Conservation (phyloP, 371 early-diverging fungal species). For the Syncephalastrum contaminatum region DNA sequence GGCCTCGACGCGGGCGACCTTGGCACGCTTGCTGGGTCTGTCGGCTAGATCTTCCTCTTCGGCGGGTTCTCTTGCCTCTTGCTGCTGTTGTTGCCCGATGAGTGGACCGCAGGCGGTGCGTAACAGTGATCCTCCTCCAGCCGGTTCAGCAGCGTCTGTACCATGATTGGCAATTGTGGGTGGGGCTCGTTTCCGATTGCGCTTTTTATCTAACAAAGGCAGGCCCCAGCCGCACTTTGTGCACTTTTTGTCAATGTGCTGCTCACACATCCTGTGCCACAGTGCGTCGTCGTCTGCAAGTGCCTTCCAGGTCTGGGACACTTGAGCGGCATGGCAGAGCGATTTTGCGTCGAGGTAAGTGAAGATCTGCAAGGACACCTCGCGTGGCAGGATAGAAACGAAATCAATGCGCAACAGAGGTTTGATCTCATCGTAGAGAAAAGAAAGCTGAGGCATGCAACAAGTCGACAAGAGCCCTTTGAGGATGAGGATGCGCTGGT, state of each 20-base stretch:
- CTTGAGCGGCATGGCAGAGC: constrained; percentile 89
- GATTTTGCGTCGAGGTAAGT: constrained; percentile 90
- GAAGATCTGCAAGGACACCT: constrained; percentile 78
- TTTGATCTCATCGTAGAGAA: constrained; percentile 65
- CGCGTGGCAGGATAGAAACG: constrained; percentile 72
- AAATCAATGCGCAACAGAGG: constrained; percentile 81
- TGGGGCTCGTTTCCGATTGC: constrained; percentile 2
- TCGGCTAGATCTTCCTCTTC: background rate
- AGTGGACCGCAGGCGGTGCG: constrained; percentile 3
- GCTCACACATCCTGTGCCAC: constrained; percentile 95
- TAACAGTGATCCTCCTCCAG: background rate
- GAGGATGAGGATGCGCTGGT: constrained; percentile 62
- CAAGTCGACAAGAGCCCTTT: constrained; percentile 71
- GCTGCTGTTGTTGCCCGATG: constrained; percentile 15
- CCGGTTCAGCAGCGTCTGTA: background rate
- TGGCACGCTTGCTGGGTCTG: constrained; percentile 13
- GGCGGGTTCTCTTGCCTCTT: background rate
- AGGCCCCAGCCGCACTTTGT: constrained; percentile 95
- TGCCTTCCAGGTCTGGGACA: constrained; percentile 74
- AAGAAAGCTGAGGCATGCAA: constrained; percentile 81
- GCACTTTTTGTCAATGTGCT: constrained; percentile 95
- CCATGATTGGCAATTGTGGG: constrained; percentile 1
- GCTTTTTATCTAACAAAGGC: constrained; percentile 64
- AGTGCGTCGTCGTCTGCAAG: constrained; percentile 87
- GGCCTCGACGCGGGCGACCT: constrained; percentile 5